Base-by-base conservation (phyloP, 495 filamentous ascomycete genomes). In the Cairneyella variabilis region DNA sequence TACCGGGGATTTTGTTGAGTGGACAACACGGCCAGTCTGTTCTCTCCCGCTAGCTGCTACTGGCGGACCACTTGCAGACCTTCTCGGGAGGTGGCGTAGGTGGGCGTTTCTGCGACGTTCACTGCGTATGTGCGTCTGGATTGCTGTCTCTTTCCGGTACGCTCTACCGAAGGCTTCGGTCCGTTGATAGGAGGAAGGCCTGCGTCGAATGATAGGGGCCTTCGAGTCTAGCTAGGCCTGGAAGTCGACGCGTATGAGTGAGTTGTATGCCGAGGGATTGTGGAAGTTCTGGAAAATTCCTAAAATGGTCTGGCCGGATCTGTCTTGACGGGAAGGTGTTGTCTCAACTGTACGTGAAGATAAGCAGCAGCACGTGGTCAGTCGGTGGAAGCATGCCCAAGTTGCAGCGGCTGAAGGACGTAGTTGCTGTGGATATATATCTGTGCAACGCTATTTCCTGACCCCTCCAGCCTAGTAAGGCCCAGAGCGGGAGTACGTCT, bases 71-170 rank as follows among this genome's bases (percentile, higher is more conserved):
- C 16, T 38, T 49, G 43, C 45, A 54, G 49, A 32, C 25, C 21
- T 53, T 53, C 38, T 53, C 53, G 58, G 53, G 48, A 45, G 18
- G 50, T 50, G 58, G 54, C 58, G 53, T 61, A 30, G 36, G 40
- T 28, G 21, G 45, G 56, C 44, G 58, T 54, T 52, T 30, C 57
- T 58, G 55, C 47, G 21, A 48, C 51, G 28, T 49, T 36, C 47
- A 52, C 54, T 62, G 59, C 59, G 58, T 56, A 55, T 55, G 51
- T 55, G 53, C 26, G 44, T 36, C 41, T 58, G 52, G 38, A 48
- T 48, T 56, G 18, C 55, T 51, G 26, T 48, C 51, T 52, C 18
- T 37, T 56, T 62, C 42, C 59, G 46, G 55, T 37, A 53, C 41
- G 43, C 11, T 28, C 51, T 58, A 27, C 55, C 55, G 55, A 61